phyloP scores from a whole-genome alignment of 2,329 filamentous ascomycete genomes.

The Colletotrichum cereale region DNA sequence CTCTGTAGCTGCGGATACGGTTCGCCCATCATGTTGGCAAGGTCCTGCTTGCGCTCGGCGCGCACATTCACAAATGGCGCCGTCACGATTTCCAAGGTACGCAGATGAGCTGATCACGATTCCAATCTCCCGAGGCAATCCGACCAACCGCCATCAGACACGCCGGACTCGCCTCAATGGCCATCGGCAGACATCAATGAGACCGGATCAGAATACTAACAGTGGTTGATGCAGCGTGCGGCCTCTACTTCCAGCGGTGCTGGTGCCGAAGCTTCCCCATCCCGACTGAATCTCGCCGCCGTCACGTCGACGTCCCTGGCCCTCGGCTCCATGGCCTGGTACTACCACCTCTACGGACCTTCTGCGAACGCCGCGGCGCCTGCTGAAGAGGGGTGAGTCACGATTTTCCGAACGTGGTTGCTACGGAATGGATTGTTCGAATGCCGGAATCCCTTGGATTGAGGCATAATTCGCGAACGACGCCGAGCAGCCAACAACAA shows the following conservation, averaged over 20 bases:
- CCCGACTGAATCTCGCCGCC: slow-evolving; percentile 88
- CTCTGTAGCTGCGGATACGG: slow-evolving; percentile 55
- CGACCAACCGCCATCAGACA: slow-evolving; percentile 36
- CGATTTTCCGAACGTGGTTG: slow-evolving; percentile 11
- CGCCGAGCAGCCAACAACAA: slow-evolving; percentile 25
- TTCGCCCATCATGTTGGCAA: slow-evolving; percentile 86
- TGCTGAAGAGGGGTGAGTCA: slow-evolving; percentile 96
- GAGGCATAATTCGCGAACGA: slow-evolving; percentile 40
- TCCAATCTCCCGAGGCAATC: slow-evolving; percentile 53
- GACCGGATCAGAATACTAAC: slow-evolving; percentile 53
- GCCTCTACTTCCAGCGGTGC: slow-evolving; percentile 81
- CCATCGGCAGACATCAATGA: slow-evolving; percentile 42
- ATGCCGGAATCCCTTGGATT: slow-evolving; percentile 29
- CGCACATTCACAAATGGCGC: slow-evolving; percentile 85
- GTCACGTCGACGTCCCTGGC: slow-evolving; percentile 88
- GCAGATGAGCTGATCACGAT: slow-evolving; percentile 57
- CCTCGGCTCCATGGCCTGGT: slow-evolving; percentile 93
- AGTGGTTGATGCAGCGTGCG: slow-evolving; percentile 63
- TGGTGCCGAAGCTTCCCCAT: slow-evolving; percentile 76
- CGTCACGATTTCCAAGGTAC: slow-evolving; percentile 80
- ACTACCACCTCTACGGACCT: slow-evolving; percentile 95
- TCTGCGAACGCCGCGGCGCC: slow-evolving; percentile 90
- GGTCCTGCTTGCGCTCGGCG: slow-evolving; percentile 89
- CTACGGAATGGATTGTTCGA: slow-evolving; percentile 27
- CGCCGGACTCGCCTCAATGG: slow-evolving; percentile 33